Evolutionary conservation across 768 basidiomycete species (phyloP), one percentile per base, ranked within the genome.

Genomic region (Boletus reticulatus): DNA sequence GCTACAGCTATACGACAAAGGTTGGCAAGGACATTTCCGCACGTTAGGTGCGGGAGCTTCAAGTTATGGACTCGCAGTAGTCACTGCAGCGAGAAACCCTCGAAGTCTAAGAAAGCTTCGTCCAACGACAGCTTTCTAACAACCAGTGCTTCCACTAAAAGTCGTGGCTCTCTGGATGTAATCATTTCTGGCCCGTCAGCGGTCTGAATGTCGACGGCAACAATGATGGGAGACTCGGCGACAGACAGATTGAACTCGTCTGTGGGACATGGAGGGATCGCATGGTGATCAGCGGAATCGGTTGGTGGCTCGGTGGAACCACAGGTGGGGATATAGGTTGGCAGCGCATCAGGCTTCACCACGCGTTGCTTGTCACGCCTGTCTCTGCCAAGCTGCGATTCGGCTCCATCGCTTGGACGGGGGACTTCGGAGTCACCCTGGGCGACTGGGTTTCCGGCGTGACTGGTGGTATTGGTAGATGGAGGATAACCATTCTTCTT

Each of bases 111-210:
- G 67, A 84, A 92, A 17, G 77, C 87, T 66, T 92, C 91, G 53
- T 88, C 87, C 3, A 86, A 63, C 17, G 85, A 84, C 73, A 92
- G 75, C 69, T 92, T 89, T 44, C 88, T 79, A 19, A 92, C 84
- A 3, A 94, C 85, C 31, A 93, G 76, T 3, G 83, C 91, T 67
- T 94, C 90, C 11, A 92, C 89, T 45, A 92, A 92, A 5, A 87
- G 73, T n/a, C 87, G 75, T 32, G 81, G 78, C 48, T 79, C 77
- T 17, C 61, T 50, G 19, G 44, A 32, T 16, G 44, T 10, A 17
- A 24, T 39, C 38, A 19, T 22, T 37, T 8, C 43, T 48, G 7
- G 59, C 43, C 13, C 8, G 51, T 48, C 55, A 44, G 44, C 27
- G 34, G 36, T 44, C n/a, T 39, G 54, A 9, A 61, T 49, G 22